phyloP scores from a whole-genome alignment of 2,329 filamentous ascomycete genomes.

The Gaeumannomyces tritici region DNA sequence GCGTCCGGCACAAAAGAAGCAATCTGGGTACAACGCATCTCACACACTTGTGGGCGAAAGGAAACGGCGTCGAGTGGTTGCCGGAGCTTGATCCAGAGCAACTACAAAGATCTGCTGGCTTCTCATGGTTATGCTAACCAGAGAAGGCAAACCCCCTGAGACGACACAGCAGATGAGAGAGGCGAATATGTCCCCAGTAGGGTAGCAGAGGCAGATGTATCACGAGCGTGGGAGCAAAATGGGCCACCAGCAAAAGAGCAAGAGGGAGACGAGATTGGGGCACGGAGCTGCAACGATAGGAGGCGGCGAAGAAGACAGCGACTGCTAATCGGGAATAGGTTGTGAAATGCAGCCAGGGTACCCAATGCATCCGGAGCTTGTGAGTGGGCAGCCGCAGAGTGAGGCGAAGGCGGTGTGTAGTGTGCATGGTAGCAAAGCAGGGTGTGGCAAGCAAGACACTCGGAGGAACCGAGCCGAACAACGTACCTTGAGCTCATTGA shows the following conservation, averaged over 20 bases:
- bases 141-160: background rate
- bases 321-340: background rate
- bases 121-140: no score
- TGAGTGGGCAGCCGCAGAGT: background rate
- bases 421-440: background rate
- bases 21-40: no score
- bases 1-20: background rate
- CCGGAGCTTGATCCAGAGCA: background rate
- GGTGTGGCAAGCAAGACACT: background rate
- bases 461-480: background rate
- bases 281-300: background rate
- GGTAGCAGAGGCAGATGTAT: background rate
- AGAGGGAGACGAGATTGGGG: background rate
- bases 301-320: background rate
- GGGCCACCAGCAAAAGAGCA: background rate
- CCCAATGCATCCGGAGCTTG: background rate
- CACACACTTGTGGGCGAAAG: background rate
- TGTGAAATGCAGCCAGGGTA: background rate
- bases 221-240: background rate
- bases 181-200: background rate
- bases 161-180: background rate
- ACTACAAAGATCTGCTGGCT: background rate
- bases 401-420: background rate
- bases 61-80: background rate
- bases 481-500: conserved; percentile 57